Base-by-base conservation (phyloP, 2,329 filamentous ascomycete genomes). In the Chrysoporthe cubensis region DNA sequence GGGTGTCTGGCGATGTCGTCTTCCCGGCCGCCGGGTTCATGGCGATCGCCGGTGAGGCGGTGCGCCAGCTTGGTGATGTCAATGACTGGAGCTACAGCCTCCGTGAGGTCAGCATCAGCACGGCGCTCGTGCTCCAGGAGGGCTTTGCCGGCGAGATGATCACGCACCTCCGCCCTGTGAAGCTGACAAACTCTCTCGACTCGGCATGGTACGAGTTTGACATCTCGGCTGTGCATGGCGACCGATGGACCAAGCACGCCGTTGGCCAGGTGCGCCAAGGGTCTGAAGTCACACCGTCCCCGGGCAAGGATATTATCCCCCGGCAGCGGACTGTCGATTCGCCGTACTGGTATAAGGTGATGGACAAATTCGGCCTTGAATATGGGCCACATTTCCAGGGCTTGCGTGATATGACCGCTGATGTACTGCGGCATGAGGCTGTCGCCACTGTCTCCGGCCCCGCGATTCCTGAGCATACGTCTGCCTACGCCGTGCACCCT, bases 231-330 rank as follows among this genome's bases (percentile, higher is more conserved):
- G 70, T 71, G 48, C 73, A 74, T 59, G 72, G 71, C 5, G 59
- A 60, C 4, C 42, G 61, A 1, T 78, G 76, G 76, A 75, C 64
- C 0, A 75, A 74, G 63, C 75, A 77, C 63, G 75, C 73, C 65
- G 59, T 58, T 14, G 75, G 76, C 26, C 69, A 71, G 48, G 69
- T 76, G 26, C 57, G 70, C 16, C 54, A 40, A 14, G 54, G 54
- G 2, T 57, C 54, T 6, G 59, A 46, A 4, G 43, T 50, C 9
- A n/a, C 13, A 11, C 21, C 42, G 7, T 11, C 42, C 6, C 18
- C 59, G 11, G 43, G 11, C 32, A 62, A 50, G 13, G 2, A 21
- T 2, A 42, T 42, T 3, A 14, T 16, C 1, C 11, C 37, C 21
- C 26, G 16, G 16, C 42, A 18, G 14, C n/a, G 59, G 5, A 50